Evolutionary conservation across 768 basidiomycete genomes (phyloP).

Genomic region (Kwoniella mangroviensis): DNA sequence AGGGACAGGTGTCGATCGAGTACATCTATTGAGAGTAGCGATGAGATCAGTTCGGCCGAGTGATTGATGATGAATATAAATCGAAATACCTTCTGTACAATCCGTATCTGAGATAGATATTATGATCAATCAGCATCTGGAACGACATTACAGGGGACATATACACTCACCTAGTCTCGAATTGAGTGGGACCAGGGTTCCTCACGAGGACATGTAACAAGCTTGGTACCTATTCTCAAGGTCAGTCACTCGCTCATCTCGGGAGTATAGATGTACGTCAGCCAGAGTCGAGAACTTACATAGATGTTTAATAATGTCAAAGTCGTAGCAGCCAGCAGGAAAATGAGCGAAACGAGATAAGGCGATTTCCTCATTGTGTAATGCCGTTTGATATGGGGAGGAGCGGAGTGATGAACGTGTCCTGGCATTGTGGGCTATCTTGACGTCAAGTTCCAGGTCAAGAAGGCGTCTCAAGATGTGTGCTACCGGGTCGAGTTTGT

Average conservation of each 20-base stretch:
- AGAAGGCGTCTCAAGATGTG: not conserved
- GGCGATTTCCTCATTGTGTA: conserved; percentile 50
- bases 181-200: conserved; percentile 50
- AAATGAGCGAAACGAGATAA: conserved; percentile 48
- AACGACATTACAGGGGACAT: not conserved
- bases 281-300: conserved; percentile 24
- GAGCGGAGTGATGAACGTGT: conserved; percentile 12
- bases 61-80: not conserved
- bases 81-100: conserved; percentile 46
- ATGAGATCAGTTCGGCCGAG: conserved; percentile 15
- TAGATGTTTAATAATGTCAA: conserved; percentile 53
- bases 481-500: not conserved
- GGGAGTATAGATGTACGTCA: not conserved
- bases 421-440: conserved; percentile 17
- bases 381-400: conserved; percentile 19
- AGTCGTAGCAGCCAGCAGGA: conserved; percentile 49
- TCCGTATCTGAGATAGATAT: conserved; percentile 45
- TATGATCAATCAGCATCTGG: conserved; percentile 1
- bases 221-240: conserved; percentile 37
- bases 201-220: conserved; percentile 44
- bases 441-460: not conserved
- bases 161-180: conserved; percentile 53
- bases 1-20: conserved; percentile 40
- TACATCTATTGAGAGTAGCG: conserved; percentile 38
- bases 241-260: not conserved